A percentile compares a stretch with the other conserved stretches of the same genome.
These are phyloP conservation scores for Byssochlamys sp. DNA, from an alignment of 2,329 filamentous ascomycete genomes.

Conservation along the genomic window DNA sequence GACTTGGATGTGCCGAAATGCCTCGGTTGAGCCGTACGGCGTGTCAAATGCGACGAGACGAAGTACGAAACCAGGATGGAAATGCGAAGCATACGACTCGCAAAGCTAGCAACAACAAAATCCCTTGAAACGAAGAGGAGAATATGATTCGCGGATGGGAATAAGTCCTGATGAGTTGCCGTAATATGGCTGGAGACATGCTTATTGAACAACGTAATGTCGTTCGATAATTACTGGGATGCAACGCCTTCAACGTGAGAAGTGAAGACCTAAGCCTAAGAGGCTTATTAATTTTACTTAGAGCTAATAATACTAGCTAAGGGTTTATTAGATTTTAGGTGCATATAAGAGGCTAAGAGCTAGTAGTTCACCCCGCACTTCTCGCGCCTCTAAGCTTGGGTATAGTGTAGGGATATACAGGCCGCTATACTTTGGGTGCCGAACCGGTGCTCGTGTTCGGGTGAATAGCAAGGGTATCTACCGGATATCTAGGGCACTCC, in stretches of 20 bases:
- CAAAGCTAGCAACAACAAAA: conserved; percentile 5
- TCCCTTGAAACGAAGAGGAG: conserved; percentile 1
- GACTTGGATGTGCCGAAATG: neutral
- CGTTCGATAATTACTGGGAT: conserved; percentile 5
- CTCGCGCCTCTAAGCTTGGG: too few relatives aligned
- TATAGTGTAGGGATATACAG: too few relatives aligned
- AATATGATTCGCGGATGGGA: neutral
- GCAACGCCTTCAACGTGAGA: neutral
- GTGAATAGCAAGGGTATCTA: too few relatives aligned
- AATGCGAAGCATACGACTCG: conserved; percentile 40
- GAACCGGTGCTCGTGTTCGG: too few relatives aligned
- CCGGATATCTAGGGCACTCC: too few relatives aligned
- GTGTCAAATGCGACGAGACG: neutral
- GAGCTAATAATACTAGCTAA: too few relatives aligned
- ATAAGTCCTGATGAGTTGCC: conserved; percentile 6
- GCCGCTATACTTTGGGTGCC: too few relatives aligned
- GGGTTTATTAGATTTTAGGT: too few relatives aligned
- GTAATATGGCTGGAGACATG: conserved; percentile 6
- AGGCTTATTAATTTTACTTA: too few relatives aligned
- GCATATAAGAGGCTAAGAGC: too few relatives aligned
- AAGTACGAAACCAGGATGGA: neutral
- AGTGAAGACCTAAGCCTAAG: too few relatives aligned
- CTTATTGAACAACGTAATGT: conserved; percentile 2
- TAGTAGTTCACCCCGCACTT: too few relatives aligned
- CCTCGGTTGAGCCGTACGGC: neutral